A percentile compares a stretch with the other conserved stretches of the same genome.
phyloP scores from a whole-genome alignment of 176 grass and related monocot species.

The Musa itinerans region DNA sequence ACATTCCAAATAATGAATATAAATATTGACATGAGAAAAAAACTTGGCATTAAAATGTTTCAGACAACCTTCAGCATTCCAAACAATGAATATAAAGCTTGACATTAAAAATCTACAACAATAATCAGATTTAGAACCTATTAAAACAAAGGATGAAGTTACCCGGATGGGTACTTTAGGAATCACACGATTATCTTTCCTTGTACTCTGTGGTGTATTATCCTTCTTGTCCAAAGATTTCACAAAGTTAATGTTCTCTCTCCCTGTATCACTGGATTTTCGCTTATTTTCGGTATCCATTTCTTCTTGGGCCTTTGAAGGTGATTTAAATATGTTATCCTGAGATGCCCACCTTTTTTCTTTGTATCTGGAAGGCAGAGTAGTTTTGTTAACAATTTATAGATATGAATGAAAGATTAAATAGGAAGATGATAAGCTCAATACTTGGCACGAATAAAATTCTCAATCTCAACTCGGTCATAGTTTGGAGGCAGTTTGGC shows the following conservation, averaged over 20 bases:
- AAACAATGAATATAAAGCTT: too few relatives aligned
- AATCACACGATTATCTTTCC: constrained; percentile 40
- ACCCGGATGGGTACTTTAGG: constrained; percentile 50
- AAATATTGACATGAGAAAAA: background rate
- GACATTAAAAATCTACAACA: too few relatives aligned
- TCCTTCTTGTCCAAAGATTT: constrained; percentile 47
- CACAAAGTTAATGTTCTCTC: constrained; percentile 27
- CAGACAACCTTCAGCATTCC: too few relatives aligned
- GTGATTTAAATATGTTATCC: constrained; percentile 38
- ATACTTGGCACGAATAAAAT: constrained; percentile 98
- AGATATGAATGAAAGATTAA: constrained; percentile 1
- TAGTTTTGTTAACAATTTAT: background rate
- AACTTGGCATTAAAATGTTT: too few relatives aligned
- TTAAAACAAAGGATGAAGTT: background rate
- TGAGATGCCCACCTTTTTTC: constrained; percentile 84
- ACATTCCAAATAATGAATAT: background rate
- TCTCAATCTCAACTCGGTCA: constrained; percentile 93
- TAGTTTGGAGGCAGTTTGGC: constrained; percentile 87
- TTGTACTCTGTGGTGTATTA: constrained; percentile 24
- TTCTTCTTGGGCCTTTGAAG: constrained; percentile 37
- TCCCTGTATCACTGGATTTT: constrained; percentile 28
- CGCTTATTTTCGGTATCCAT: constrained; percentile 26
- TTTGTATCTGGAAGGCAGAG: constrained; percentile 57
- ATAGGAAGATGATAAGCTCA: constrained; percentile 14
- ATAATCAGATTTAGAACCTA: background rate